phyloP scores from a whole-genome alignment of 1,139 yeast species.

The Candida pseudoviswanathii region DNA sequence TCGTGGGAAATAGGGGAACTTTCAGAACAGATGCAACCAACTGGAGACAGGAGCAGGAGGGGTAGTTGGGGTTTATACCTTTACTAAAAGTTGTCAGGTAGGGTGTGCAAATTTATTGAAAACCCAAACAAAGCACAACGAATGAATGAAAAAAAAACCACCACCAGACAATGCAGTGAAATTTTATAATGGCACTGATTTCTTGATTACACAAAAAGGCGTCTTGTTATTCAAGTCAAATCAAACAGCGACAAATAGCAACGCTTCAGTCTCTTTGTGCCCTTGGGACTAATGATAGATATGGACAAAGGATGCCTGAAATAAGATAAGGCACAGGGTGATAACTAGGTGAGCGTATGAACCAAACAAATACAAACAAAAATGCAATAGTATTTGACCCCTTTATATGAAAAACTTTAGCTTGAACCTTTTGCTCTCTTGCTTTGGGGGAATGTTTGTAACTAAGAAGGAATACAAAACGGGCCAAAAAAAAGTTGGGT shows the following conservation, averaged over 20 bases:
- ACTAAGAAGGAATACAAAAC: no score
- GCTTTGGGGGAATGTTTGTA: no score
- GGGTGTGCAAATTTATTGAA: not conserved
- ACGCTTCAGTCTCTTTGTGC: not conserved
- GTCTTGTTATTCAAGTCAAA: not conserved
- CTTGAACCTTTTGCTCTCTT: no score
- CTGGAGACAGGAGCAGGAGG: not conserved
- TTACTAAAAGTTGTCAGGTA: not conserved
- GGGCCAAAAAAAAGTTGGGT: not conserved
- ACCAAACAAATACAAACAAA: no score
- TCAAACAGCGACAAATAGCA: not conserved
- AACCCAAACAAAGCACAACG: not conserved
- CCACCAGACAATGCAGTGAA: not conserved
- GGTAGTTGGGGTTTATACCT: not conserved
- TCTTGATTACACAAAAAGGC: slow-evolving; percentile 1
- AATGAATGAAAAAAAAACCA: not conserved
- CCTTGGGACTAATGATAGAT: not conserved
- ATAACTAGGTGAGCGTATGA: not conserved
- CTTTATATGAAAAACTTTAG: no score
- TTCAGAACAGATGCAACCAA: not conserved
- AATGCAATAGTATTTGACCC: no score
- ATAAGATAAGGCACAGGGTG: not conserved
- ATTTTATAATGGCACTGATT: not conserved
- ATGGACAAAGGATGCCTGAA: not conserved
- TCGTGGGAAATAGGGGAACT: not conserved